Percentiles rank a stretch among this genome's conserved stretches.
These are phyloP conservation scores for Cladosporium velox DNA, from an alignment of 2,329 filamentous ascomycete genomes.

Conservation along the genomic window DNA sequence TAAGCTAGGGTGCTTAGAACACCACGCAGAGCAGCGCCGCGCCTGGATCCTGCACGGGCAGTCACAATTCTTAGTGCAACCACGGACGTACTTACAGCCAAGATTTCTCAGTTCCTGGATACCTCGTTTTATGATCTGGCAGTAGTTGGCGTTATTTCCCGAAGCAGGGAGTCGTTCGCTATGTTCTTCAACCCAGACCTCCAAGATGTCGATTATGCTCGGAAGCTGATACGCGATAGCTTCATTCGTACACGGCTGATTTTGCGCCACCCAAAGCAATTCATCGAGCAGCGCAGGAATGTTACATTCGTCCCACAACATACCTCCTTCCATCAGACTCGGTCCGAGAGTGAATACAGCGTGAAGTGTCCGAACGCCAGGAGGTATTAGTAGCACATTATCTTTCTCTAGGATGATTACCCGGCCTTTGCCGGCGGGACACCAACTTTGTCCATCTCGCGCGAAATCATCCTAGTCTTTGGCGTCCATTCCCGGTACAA, in stretches of 20 bases:
- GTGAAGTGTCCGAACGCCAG: conserved; percentile 10
- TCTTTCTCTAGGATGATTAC: conserved; percentile 9
- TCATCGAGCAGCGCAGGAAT: conserved; percentile 11
- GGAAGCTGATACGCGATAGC: conserved; percentile 16
- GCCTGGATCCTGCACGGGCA: neutral
- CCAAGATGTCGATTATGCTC: neutral
- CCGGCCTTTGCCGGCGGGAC: conserved; percentile 11
- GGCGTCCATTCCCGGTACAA: conserved; percentile 1
- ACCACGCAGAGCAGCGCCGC: conserved; percentile 8
- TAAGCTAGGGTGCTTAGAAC: neutral
- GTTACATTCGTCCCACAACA: conserved; percentile 19
- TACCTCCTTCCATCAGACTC: conserved; percentile 19
- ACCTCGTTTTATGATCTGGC: neutral
- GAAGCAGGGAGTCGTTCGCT: neutral
- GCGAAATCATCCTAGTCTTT: conserved; percentile 19
- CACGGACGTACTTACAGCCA: neutral
- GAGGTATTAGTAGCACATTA: conserved; percentile 10
- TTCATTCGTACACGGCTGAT: conserved; percentile 14
- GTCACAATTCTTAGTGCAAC: neutral
- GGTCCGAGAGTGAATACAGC: conserved; percentile 12
- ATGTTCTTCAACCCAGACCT: conserved; percentile 6
- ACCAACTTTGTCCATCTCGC: conserved; percentile 6
- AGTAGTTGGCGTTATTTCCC: neutral
- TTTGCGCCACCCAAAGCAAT: conserved; percentile 11
- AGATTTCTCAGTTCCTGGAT: neutral